Evolutionary conservation across 1,284 basidiomycete genomes (phyloP).

Genomic region (Malassezia pachydermatis): DNA sequence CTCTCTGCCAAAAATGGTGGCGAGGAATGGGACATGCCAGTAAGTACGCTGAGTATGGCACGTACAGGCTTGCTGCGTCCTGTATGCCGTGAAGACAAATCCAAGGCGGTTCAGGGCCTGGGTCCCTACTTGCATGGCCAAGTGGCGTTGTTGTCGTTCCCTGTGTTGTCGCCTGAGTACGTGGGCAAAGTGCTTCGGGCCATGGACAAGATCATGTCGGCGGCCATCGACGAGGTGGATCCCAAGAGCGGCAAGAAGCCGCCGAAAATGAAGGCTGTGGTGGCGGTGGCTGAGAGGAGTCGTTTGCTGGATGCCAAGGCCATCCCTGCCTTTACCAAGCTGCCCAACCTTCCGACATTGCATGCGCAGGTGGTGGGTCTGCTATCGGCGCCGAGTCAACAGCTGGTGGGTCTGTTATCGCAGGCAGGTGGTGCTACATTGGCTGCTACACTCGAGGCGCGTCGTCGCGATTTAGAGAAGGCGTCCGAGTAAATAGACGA

Average conservation of each 20-base stretch:
- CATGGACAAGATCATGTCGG: constrained; percentile 6
- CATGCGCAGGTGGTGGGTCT: constrained; percentile 42
- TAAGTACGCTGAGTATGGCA: neutral
- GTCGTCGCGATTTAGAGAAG: constrained; percentile 34
- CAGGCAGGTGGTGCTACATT: constrained; percentile 34
- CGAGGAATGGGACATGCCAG: constrained; percentile 6
- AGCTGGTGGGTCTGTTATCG: constrained; percentile 33
- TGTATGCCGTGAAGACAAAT: constrained; percentile 5
- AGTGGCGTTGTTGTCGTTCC: constrained; percentile 6
- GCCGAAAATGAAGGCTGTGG: constrained; percentile 8
- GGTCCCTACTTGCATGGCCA: constrained; percentile 9
- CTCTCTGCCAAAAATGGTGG: constrained; percentile 6
- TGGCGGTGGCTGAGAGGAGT: constrained; percentile 7
- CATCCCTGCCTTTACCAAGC: constrained; percentile 13
- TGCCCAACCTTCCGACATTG: constrained; percentile 19
- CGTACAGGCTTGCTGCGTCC: constrained; percentile 17
- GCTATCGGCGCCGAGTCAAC: constrained; percentile 30
- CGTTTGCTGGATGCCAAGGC: constrained; percentile 5
- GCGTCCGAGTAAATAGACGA: neutral
- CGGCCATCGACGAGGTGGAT: constrained; percentile 6
- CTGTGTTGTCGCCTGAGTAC: constrained; percentile 17
- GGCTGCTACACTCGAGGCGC: constrained; percentile 34
- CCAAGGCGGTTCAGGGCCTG: constrained; percentile 2
- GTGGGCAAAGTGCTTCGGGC: constrained; percentile 17
- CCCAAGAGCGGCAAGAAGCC: constrained; percentile 6